phyloP scores from a whole-genome alignment of 176 grass and related monocot genomes.

The Hordeum marinum region DNA sequence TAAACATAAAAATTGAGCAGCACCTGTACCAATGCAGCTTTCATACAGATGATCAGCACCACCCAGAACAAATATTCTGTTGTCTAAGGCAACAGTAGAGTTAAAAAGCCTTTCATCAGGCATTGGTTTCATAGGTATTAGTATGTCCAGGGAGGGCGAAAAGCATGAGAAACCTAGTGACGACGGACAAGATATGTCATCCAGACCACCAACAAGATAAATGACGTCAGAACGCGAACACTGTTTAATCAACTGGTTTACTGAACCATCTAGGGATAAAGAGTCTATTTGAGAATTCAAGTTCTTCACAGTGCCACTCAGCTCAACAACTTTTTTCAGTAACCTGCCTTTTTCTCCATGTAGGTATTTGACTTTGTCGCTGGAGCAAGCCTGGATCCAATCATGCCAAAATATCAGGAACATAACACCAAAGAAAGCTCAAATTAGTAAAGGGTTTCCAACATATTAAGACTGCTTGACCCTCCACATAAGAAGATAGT shows the following conservation, averaged over 20 bases:
- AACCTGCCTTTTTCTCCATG: conserved; percentile 24
- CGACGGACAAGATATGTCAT: conserved; percentile 40
- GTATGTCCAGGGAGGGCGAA: conserved; percentile 57
- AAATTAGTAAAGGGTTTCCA: background rate
- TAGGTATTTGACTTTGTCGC: conserved; percentile 21
- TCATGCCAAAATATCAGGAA: background rate
- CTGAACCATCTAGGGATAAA: conserved; percentile 34
- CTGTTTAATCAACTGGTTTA: conserved; percentile 53
- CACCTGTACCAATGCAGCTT: conserved; percentile 60
- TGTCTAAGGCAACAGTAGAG: conserved; percentile 50
- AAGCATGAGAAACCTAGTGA: conserved; percentile 38
- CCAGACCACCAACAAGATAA: conserved; percentile 61
- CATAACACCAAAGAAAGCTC: background rate
- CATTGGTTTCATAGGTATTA: conserved; percentile 64
- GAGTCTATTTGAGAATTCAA: conserved; percentile 40
- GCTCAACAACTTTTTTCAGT: conserved; percentile 26
- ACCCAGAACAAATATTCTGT: conserved; percentile 64
- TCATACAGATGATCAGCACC: conserved; percentile 39
- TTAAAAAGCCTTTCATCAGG: conserved; percentile 37
- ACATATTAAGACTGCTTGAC: background rate
- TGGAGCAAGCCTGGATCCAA: conserved; percentile 22
- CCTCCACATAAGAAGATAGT: background rate
- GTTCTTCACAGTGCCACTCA: background rate
- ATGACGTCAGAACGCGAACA: conserved; percentile 55
- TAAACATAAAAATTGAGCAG: background rate